Evolutionary conservation across 2,329 filamentous ascomycete genomes (phyloP).

Genomic region (Ascochyta fabae): DNA sequence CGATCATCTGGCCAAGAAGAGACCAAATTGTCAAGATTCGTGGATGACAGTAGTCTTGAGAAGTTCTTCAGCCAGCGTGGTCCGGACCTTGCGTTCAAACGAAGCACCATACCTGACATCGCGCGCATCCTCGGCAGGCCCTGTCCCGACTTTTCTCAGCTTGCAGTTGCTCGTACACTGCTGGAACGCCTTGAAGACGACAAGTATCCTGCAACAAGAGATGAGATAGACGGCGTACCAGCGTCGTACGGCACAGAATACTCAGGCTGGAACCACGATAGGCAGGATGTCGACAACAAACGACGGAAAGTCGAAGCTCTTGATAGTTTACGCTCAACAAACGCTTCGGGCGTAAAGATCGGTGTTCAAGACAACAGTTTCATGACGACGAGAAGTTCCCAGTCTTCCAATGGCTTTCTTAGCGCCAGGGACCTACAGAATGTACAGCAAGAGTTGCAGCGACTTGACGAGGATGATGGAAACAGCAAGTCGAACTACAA

Average conservation of each 20-base stretch:
- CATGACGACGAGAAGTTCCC: slow-evolving; percentile 22
- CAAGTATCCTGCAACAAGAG: slow-evolving; percentile 43
- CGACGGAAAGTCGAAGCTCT: slow-evolving; percentile 34
- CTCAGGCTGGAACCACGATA: slow-evolving; percentile 15
- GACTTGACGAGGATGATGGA: slow-evolving; percentile 33
- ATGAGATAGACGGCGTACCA: slow-evolving; percentile 43
- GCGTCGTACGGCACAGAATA: slow-evolving; percentile 26
- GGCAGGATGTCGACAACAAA: slow-evolving; percentile 25
- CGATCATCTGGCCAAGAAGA: slow-evolving; percentile 68
- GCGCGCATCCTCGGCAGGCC: slow-evolving; percentile 73
- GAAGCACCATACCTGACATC: slow-evolving; percentile 67
- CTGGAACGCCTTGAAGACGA: slow-evolving; percentile 46
- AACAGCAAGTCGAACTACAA: slow-evolving; percentile 23
- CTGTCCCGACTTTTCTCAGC: slow-evolving; percentile 59
- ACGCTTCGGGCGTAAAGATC: background rate
- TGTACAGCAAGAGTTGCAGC: slow-evolving; percentile 48
- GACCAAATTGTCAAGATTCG: slow-evolving; percentile 74
- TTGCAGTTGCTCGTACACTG: slow-evolving; percentile 29
- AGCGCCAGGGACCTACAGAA: slow-evolving; percentile 50
- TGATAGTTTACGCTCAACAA: background rate
- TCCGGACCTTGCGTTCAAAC: slow-evolving; percentile 66
- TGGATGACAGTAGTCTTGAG: slow-evolving; percentile 63
- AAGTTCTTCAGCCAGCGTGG: slow-evolving; percentile 66
- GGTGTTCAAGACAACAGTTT: background rate
- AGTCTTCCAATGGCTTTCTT: slow-evolving; percentile 42